Conservation (phyloP, 2,329 filamentous ascomycete genomes). For the Aspergillus fischeri region DNA sequence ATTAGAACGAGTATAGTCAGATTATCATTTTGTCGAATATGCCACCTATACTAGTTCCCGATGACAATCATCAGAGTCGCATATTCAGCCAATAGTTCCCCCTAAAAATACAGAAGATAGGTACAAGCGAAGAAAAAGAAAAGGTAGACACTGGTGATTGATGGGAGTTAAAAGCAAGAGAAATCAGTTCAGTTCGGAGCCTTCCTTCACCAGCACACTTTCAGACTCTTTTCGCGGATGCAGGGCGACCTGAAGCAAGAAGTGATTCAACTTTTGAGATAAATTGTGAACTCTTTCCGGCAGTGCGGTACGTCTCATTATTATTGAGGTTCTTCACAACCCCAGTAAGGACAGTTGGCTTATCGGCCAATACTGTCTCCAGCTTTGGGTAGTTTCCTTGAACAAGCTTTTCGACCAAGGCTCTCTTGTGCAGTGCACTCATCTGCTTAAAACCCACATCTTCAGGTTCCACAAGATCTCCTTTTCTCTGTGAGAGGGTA, state of each 20-base stretch:
- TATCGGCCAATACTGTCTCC: constrained; percentile 10
- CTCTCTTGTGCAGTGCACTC: constrained; percentile 21
- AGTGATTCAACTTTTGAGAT: constrained; percentile 37
- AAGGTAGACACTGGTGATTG: background rate
- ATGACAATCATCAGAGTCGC: no score
- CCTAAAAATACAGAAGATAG: background rate
- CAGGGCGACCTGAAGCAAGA: constrained; percentile 23
- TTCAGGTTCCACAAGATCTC: constrained; percentile 34
- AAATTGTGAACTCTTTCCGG: constrained; percentile 34
- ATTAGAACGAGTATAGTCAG: constrained; percentile 29
- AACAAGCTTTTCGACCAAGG: constrained; percentile 29
- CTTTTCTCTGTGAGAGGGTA: constrained; percentile 33
- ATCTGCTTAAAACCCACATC: constrained; percentile 26
- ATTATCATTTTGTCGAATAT: background rate
- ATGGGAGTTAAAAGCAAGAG: background rate
- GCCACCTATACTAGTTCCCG: background rate
- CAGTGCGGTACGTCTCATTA: constrained; percentile 39
- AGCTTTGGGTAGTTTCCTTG: constrained; percentile 31
- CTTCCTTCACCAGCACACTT: constrained; percentile 1
- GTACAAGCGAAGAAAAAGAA: background rate
- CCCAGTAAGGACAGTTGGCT: constrained; percentile 27
- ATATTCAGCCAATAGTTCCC: no score
- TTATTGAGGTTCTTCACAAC: constrained; percentile 36
- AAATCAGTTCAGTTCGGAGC: constrained; percentile 10
- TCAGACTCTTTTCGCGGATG: constrained; percentile 20